Base-by-base conservation (phyloP, 306 rosid genomes). In the Malus domestica region DNA sequence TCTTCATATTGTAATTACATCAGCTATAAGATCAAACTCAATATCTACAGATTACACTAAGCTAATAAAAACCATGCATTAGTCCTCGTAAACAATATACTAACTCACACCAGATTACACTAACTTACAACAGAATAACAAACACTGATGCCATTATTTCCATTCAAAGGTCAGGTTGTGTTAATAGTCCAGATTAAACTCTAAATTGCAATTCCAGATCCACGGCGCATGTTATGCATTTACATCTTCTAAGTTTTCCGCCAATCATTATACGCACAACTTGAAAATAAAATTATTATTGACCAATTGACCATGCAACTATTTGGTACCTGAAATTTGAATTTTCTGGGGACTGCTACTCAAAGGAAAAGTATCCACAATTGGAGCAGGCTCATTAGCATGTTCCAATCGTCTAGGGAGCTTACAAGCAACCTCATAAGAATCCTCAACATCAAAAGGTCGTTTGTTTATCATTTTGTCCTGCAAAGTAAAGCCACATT, bases 401-500 rank as follows among this genome's bases (percentile, higher is more conserved):
- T 45, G 42, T 76, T 83, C 86, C 68, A 71, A 42, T 35, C 67
- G 79, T 61, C 79, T 83, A 3, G 73, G 81, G 49, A 67, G 79
- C 76, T 79, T 83, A 44, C 57, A 76, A 72, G 87, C 68, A 67
- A 80, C 70, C 67, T 76, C 81, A 73, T 68, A 83, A 42, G 79
- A 79, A 80, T 73, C 76, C 74, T 80, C 76, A 25, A 51, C 81
- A 60, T 13, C 73, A 68, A 67, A 60, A 38, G 83, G 76, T 19
- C 81, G 78, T 72, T 83, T 79, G 77, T 76, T 73, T 22, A 72
- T 73, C 86, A 83, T 83, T 80, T 68, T 32, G 19, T 38, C 71
- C 81, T 80, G 73, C 82, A 68, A 64, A 35, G 51, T 51, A 22
- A 68, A 79, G 72, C 55, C 59, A 66, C 32, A 57, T 30, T 51